Conservation (phyloP, 768 basidiomycete genomes). For the Inosperma sp. region DNA sequence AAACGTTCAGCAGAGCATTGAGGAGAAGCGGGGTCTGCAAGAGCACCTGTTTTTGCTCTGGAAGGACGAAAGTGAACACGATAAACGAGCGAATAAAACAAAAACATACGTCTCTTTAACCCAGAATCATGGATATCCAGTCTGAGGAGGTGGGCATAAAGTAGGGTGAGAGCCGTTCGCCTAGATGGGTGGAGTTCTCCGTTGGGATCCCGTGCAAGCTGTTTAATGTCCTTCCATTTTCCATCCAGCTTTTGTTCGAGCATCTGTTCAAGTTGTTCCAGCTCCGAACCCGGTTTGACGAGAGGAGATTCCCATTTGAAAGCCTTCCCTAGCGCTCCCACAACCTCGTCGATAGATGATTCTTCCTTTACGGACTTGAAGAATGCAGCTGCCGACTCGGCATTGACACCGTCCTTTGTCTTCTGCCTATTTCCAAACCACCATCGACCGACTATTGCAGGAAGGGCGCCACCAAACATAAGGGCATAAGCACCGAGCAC, state of each 20-base stretch:
- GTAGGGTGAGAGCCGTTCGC: conserved; percentile 59
- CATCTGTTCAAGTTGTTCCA: conserved; percentile 48
- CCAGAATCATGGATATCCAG: conserved; percentile 47
- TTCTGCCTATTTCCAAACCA: conserved; percentile 90
- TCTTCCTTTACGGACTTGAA: conserved; percentile 87
- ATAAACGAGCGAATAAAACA: neutral
- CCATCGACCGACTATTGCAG: conserved; percentile 88
- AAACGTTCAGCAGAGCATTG: conserved; percentile 76
- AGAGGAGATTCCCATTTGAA: conserved; percentile 53
- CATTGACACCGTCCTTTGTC: conserved; percentile 89
- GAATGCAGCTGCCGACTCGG: conserved; percentile 75
- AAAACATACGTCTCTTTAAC: conserved; percentile 59
- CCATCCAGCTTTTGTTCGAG: conserved; percentile 45
- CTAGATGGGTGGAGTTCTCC: conserved; percentile 36
- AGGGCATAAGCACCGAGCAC: conserved; percentile 85
- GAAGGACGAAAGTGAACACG: conserved; percentile 1
- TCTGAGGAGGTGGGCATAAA: conserved; percentile 84
- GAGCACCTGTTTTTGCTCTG: conserved; percentile 70
- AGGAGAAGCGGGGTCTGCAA: conserved; percentile 70
- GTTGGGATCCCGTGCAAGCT: conserved; percentile 35
- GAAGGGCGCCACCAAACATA: conserved; percentile 83
- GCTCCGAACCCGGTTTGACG: conserved; percentile 30
- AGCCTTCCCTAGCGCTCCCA: conserved; percentile 64
- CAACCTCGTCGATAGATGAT: conserved; percentile 63
- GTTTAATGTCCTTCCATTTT: conserved; percentile 52